phyloP scores from a whole-genome alignment of 2,329 filamentous ascomycete species.

The Colletotrichum eremochloae region DNA sequence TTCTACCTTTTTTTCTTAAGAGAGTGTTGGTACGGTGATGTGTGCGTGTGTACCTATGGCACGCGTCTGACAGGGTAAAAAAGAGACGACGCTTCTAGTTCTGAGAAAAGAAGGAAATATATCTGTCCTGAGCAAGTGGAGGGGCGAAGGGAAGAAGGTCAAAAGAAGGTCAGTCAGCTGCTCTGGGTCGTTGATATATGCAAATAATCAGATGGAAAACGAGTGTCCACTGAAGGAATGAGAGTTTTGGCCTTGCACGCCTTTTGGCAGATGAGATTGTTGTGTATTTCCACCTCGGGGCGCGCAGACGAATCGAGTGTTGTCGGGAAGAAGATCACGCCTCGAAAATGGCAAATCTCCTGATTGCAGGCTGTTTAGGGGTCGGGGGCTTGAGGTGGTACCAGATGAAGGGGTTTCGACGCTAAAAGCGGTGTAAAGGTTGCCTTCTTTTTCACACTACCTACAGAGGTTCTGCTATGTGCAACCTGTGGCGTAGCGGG shows the following conservation, averaged over 20 bases:
- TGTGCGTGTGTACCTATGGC: neutral
- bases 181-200: constrained; percentile 30
- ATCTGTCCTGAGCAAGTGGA: constrained; percentile 34
- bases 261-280: constrained; percentile 7
- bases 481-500: constrained; percentile 38
- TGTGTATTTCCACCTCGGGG: constrained; percentile 22
- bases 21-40: neutral
- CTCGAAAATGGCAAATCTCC: constrained; percentile 41
- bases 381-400: constrained; percentile 5
- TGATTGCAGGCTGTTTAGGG: constrained; percentile 35
- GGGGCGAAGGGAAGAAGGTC: constrained; percentile 22
- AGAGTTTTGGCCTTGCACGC: constrained; percentile 1
- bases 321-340: constrained; percentile 39
- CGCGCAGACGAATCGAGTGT: constrained; percentile 30
- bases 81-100: neutral
- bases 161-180: constrained; percentile 22
- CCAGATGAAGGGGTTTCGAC: constrained; percentile 26
- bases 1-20: neutral
- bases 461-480: neutral
- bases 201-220: neutral
- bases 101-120: neutral
- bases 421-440: constrained; percentile 28
- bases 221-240: neutral
- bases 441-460: neutral
- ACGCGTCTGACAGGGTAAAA: neutral